Conservation (phyloP, 371 early-diverging fungal genomes). For the Rhizopus sp. region DNA sequence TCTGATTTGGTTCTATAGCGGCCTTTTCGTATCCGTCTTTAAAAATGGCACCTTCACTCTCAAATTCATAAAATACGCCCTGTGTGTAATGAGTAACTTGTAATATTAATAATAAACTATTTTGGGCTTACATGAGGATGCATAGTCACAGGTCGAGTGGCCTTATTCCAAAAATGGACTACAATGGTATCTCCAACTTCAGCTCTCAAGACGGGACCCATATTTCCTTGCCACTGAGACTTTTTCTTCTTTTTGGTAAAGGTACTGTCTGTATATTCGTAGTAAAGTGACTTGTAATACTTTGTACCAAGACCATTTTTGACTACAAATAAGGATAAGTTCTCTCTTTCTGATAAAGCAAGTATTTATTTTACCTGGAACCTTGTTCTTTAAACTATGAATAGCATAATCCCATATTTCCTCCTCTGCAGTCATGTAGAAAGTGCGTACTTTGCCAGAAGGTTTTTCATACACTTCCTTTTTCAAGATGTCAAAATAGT, state of each 20-base stretch:
- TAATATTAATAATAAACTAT: not conserved
- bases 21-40: slow-evolving; percentile 33
- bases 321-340: not conserved
- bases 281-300: slow-evolving; percentile 52
- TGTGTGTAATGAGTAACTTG: slow-evolving; percentile 7
- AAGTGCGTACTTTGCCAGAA: slow-evolving; percentile 27
- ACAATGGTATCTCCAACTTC: slow-evolving; percentile 53
- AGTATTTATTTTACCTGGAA: slow-evolving; percentile 20
- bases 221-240: slow-evolving; percentile 46
- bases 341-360: slow-evolving; percentile 13
- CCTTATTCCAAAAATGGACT: slow-evolving; percentile 49
- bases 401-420: slow-evolving; percentile 50
- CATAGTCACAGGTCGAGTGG: slow-evolving; percentile 39
- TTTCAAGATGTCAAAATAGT: slow-evolving; percentile 36
- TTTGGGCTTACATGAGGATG: slow-evolving; percentile 50
- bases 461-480: slow-evolving; percentile 31
- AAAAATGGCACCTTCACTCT: slow-evolving; percentile 54
- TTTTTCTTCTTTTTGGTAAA: slow-evolving; percentile 25
- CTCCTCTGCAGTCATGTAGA: slow-evolving; percentile 54
- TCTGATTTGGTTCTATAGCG: slow-evolving; percentile 38
- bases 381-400: slow-evolving; percentile 6
- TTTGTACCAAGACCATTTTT: slow-evolving; percentile 33
- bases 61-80: slow-evolving; percentile 52
- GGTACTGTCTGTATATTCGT: slow-evolving; percentile 48
- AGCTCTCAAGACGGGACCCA: slow-evolving; percentile 54